These are phyloP conservation scores for Fomes fomentarius DNA, from an alignment of 1,284 basidiomycete genomes.

Conservation along the genomic window DNA sequence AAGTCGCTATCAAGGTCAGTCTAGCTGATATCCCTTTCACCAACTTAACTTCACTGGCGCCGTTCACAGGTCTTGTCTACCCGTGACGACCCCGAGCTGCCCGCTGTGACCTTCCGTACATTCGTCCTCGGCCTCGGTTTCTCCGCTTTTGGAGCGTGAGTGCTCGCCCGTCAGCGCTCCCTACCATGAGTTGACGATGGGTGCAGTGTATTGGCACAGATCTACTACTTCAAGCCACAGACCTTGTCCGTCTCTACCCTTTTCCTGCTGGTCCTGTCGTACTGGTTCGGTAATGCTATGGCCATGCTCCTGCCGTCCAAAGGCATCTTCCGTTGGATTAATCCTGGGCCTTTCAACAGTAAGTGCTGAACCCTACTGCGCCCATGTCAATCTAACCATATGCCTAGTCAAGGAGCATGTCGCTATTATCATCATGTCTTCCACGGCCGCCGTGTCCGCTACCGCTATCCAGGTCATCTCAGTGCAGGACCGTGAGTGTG, in stretches of 20 bases:
- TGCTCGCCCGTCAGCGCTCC: background rate
- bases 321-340: conserved; percentile 41
- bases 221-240: conserved; percentile 43
- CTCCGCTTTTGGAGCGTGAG: conserved; percentile 37
- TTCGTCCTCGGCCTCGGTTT: conserved; percentile 42
- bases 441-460: conserved; percentile 38
- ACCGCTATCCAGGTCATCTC: conserved; percentile 42
- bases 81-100: conserved; percentile 40
- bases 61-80: conserved; percentile 38
- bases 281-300: conserved; percentile 41
- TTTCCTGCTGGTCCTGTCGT: conserved; percentile 41
- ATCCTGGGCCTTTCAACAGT: conserved; percentile 45
- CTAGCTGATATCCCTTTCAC: too few species aligned
- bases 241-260: conserved; percentile 35
- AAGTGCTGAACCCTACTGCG: too few species aligned
- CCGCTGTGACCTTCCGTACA: conserved; percentile 41
- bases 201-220: conserved; percentile 40
- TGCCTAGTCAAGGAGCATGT: conserved; percentile 37
- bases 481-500: conserved; percentile 35
- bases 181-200: conserved; percentile 19
- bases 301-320: conserved; percentile 34
- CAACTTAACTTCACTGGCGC: background rate
- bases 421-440: conserved; percentile 41
- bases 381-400: background rate
- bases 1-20: conserved; percentile 41